Conservation (phyloP, 345 rosid genomes). For the Noccaea caerulescens region DNA sequence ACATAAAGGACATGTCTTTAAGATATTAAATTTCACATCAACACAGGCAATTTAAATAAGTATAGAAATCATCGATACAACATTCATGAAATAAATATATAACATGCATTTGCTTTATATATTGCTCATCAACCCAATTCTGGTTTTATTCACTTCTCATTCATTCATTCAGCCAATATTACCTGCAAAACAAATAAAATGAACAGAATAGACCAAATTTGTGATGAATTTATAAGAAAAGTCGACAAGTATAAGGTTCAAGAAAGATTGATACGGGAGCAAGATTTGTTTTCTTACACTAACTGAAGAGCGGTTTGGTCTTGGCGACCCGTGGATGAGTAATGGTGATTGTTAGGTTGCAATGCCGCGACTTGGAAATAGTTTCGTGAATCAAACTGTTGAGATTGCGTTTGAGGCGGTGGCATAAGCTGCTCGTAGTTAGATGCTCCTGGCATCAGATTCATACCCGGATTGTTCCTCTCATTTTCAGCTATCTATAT, state of each 20-base stretch:
- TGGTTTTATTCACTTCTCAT: conserved; percentile 38
- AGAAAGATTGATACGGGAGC: neutral
- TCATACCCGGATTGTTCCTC: conserved; percentile 72
- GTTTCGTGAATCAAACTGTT: conserved; percentile 67
- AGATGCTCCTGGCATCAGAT: conserved; percentile 79
- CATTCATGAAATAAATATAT: conserved; percentile 34
- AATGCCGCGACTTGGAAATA: conserved; percentile 84
- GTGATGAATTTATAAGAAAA: too few species aligned
- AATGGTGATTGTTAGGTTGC: conserved; percentile 67
- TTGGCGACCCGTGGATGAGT: conserved; percentile 48
- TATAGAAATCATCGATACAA: conserved; percentile 13
- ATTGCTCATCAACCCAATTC: conserved; percentile 36
- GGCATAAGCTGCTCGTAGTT: conserved; percentile 72
- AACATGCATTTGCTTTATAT: conserved; percentile 35
- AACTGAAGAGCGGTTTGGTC: conserved; percentile 87
- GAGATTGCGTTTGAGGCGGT: conserved; percentile 49
- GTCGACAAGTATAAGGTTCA: too few species aligned
- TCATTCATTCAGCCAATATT: conserved; percentile 26
- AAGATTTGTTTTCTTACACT: conserved; percentile 55
- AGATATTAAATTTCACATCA: conserved; percentile 28
- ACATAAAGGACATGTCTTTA: conserved; percentile 29
- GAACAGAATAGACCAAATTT: neutral
- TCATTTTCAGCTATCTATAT: conserved; percentile 85
- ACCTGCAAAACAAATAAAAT: conserved; percentile 34
- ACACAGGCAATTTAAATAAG: conserved; percentile 32